These are phyloP conservation scores for Penicillium sclerotigenum DNA, from an alignment of 2,329 filamentous ascomycete genomes.

Conservation along the genomic window DNA sequence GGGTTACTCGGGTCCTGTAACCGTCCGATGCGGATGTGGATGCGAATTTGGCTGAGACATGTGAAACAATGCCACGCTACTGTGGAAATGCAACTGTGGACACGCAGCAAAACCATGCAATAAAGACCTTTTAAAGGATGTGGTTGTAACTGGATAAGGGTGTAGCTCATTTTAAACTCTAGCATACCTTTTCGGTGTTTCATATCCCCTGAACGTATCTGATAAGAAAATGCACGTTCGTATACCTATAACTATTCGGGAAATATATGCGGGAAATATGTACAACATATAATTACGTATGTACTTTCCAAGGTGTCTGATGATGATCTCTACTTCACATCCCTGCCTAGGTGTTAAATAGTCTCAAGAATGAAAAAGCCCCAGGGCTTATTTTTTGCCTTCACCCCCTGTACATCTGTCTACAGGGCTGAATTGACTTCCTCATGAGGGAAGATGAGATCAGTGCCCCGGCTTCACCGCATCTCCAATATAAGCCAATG, in stretches of 20 bases:
- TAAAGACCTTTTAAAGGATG: slow-evolving; percentile 10
- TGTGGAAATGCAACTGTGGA: slow-evolving; percentile 2
- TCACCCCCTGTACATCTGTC: neutral
- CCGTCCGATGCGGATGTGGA: neutral
- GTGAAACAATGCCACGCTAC: slow-evolving; percentile 16
- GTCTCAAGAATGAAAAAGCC: neutral
- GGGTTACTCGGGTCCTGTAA: neutral
- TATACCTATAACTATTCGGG: neutral
- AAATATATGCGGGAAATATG: no score
- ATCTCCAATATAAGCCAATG: neutral
- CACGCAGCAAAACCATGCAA: slow-evolving; percentile 9
- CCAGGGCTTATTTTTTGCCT: neutral
- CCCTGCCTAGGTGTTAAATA: no score
- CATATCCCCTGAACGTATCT: neutral
- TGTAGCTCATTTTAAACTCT: neutral
- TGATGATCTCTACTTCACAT: neutral
- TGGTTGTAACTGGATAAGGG: neutral
- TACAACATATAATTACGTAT: no score
- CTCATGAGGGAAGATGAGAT: neutral
- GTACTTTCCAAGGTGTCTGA: neutral
- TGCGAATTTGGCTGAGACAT: slow-evolving; percentile 14
- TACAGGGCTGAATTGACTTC: neutral
- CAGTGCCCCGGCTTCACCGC: slow-evolving; percentile 1
- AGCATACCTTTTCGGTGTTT: neutral
- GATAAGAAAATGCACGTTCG: neutral